Base-by-base conservation (phyloP, 768 basidiomycete genomes). In the Tylopilus intermedius region DNA sequence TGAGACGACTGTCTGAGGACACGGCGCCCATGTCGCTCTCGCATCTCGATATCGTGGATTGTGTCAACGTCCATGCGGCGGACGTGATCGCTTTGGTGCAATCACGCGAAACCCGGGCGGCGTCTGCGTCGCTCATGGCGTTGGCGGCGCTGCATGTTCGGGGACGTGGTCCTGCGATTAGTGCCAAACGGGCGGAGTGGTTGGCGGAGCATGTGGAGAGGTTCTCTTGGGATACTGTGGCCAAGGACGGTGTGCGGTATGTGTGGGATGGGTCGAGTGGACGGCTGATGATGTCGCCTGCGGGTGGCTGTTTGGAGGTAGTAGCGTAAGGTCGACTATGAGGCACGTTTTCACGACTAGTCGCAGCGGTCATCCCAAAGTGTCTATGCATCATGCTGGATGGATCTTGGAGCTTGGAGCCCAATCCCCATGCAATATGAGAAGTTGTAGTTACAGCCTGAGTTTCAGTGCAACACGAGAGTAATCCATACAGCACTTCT, bases 141-240 rank as follows among this genome's bases (percentile, higher is more conserved):
- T 41, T 57, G 42, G 14, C 4, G 21, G 55, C 45, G 24, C 18
- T 57, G 37, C n/a, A 22, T 5, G 38, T 57, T n/a, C 30, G 35
- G 21, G 56, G 55, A 0, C 48, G 35, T 18, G 56, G 55, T 13
- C 55, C 55, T 4, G 45, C 46, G 15, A 57, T 57, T 18, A 48
- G 38, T 8, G 32, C 15, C 6, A 22, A 47, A 14, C 46, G 38
- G 35, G 55, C 38, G 11, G 30, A 4, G 10, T 57, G 56, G 56
- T 21, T 58, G 42, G 46, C 42, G 6, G 32, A 40, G n/a, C 55
- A 58, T 48, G 42, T 58, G 22, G 32, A 11, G 4, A 18, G 15
- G 15, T 58, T 58, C 8, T 45, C 38, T 13, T 58, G 55, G 56
- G 50, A 58, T 29, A 57, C 55, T 0, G 38, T 57, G 24, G 46